Evolutionary conservation across 139 green algal species (phyloP), one percentile per base, ranked within the genome.

Genomic region (Haematococcus sp.): DNA sequence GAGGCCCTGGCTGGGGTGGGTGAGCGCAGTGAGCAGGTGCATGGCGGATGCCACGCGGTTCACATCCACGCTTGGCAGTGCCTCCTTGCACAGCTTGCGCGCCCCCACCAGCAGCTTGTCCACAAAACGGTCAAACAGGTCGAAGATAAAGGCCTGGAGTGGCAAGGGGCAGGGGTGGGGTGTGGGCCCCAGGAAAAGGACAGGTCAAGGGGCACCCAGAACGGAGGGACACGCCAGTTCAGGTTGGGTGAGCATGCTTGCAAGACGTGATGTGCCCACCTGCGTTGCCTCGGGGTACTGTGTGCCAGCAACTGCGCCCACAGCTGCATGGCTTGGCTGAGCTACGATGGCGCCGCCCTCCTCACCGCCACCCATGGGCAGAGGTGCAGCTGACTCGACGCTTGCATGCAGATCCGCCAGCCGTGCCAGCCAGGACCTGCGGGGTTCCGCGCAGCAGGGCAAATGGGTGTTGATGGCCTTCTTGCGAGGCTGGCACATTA

Each of bases 41-140:
- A 43, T 55, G 46, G 70, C 19, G 2, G 46, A 81, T 19, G 71
- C 68, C 32, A 92, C 80, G 31, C 85, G 71, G 52, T 88, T 91
- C 61, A 89, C 84, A 64, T 92, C 83, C 30, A 86, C 79, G 35
- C 73, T 79, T 28, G 82, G 73, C 23, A 95, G 80, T 35, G 72
- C 56, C 66, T 88, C 79, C 5, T 33, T 66, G 63, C 83, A 81
- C 22, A 84, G 22, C 16, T 67, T 63, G 2, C 76, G 70, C 23
- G 91, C 33, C 49, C 77, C 85, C 4, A 65, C 63, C 52, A 94
- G 76, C 28, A 87, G 76, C 3, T 69, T 63, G 28, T 88, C 74
- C 5, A 90, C 33, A 52, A 83, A 85, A 25, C 67, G 40, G 4
- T 90, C 82, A 78, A 91, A 89, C 40, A 92, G 64, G 19, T 32